Evolutionary conservation across 2,329 filamentous ascomycete species (phyloP), one percentile per base, ranked within the genome.

Genomic region (Didymella sp.): DNA sequence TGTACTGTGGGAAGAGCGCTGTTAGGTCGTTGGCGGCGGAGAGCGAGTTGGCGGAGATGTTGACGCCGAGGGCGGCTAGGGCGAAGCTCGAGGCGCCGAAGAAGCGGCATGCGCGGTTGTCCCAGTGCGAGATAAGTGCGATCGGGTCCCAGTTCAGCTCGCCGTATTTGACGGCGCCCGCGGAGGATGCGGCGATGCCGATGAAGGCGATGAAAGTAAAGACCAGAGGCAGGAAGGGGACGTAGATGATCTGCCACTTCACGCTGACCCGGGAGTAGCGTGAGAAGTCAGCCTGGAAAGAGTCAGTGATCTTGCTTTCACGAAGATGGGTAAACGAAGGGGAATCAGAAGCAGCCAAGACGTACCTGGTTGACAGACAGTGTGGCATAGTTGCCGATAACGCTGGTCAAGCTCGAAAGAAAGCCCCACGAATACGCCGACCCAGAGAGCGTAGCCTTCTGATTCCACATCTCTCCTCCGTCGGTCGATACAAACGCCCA

Each of bases 401-500:
- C 79, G 2, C 77, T 77, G 0, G 80, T 82, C 63, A 80, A 77
- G 50, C 76, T 79, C 51, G 81, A 81, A 62, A 84, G 59, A 25
- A 82, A 85, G 4, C 82, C 73, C 80, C 82, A 86, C 42, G 80
- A 80, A 61, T 85, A 85, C 33, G 78, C 73, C 17, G 78, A 78
- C 0, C 83, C 83, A 1, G 73, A 71, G 5, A 85, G 73, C 0
- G 77, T 80, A 3, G 79, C 66, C 19, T 76, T 78, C 49, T 82
- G 78, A 19, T 75, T 61, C 57, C 82, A 82, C 55, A 85, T 73
- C 5, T 82, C 78, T 0, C 72, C 73, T n/a, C 82, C 82, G 3
- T 83, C 82, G 47, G 84, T 83, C 4, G 79, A 76, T 2, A 82
- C 80, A 57, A 89, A 81, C 4, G 82, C 82, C 86, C 86, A 89